A percentile compares a stretch with the other conserved stretches of the same genome.
phyloP scores from a whole-genome alignment of 495 filamentous ascomycete genomes.

The Aspergillus cristatus region DNA sequence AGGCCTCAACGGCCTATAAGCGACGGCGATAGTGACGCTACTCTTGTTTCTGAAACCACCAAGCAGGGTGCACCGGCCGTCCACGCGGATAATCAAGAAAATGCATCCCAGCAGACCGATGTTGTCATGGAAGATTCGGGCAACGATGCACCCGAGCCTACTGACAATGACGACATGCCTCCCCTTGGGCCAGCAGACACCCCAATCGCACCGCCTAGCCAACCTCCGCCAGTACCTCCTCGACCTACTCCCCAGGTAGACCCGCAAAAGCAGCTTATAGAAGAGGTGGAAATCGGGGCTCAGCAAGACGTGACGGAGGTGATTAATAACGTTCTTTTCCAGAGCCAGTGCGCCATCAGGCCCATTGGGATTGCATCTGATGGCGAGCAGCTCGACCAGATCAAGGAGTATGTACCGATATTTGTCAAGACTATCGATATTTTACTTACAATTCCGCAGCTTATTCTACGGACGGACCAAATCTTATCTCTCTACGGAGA shows the following conservation, averaged over 20 bases:
- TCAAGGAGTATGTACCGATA: constrained; percentile 48
- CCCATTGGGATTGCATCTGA: constrained; percentile 48
- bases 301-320: constrained; percentile 95
- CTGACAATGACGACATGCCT: constrained; percentile 3
- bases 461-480: constrained; percentile 52
- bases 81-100: constrained; percentile 34
- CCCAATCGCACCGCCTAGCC: constrained; percentile 12
- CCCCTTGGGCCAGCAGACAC: constrained; percentile 1
- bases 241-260: constrained; percentile 29
- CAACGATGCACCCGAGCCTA: constrained; percentile 7
- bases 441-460: constrained; percentile 23
- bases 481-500: constrained; percentile 40
- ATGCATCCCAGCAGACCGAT: constrained; percentile 21
- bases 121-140: constrained; percentile 9
- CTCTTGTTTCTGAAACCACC: constrained; percentile 36
- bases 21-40: constrained; percentile 40
- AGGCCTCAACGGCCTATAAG: constrained; percentile 13
- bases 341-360: constrained; percentile 79
- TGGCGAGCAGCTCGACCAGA: constrained; percentile 69
- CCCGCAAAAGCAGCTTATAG: constrained; percentile 29
- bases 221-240: constrained; percentile 40
- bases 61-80: constrained; percentile 14
- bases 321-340: constrained; percentile 82
- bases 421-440: neutral
- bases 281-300: constrained; percentile 52